Evolutionary conservation across 2,329 filamentous ascomycete species (phyloP).

Genomic region (Alternaria infectoria): DNA sequence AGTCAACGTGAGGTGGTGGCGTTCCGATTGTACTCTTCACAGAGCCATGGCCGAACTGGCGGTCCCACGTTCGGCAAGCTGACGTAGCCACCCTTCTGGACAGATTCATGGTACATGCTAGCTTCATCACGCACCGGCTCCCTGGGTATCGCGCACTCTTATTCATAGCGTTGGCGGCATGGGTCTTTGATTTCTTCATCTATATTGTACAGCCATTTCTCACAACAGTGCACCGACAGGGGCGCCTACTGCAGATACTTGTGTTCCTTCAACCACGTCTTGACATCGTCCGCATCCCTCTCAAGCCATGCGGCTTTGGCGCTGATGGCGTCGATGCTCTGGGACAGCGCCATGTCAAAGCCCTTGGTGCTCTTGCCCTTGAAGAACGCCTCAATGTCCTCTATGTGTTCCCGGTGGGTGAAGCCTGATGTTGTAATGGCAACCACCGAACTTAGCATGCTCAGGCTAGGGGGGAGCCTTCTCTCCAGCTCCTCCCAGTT

Average conservation of each 20-base stretch:
- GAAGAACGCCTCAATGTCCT: conserved; percentile 82
- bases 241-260: conserved; percentile 58
- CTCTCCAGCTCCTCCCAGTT: conserved; percentile 88
- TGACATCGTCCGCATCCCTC: conserved; percentile 79
- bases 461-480: conserved; percentile 83
- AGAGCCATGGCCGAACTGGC: neutral
- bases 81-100: conserved; percentile 1
- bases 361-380: conserved; percentile 80
- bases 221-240: neutral
- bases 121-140: neutral
- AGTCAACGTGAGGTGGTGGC: neutral
- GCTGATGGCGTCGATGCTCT: conserved; percentile 82
- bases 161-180: neutral
- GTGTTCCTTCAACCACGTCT: conserved; percentile 71
- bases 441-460: conserved; percentile 85
- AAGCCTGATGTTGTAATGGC: conserved; percentile 83
- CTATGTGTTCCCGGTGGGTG: conserved; percentile 75
- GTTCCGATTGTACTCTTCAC: neutral
- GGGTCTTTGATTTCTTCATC: neutral
- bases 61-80: neutral
- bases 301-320: conserved; percentile 84
- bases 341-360: conserved; percentile 87
- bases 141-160: neutral
- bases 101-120: conserved; percentile 20
- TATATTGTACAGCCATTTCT: neutral